Base-by-base conservation (phyloP, 164 flowering plant species). In the Amborella trichopoda region DNA sequence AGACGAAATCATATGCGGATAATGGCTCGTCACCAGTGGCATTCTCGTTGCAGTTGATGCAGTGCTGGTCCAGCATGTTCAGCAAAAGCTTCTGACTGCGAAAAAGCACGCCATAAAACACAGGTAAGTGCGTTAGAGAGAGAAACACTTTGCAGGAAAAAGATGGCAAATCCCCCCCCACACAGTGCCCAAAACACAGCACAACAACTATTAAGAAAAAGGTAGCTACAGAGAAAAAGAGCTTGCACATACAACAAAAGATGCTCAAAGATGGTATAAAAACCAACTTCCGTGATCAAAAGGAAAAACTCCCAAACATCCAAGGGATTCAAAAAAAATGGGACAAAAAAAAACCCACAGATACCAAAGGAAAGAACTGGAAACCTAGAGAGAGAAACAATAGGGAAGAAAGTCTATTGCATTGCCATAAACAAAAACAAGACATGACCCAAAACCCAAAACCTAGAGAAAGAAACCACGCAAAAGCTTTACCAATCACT, bases 31-130 rank as follows among this genome's bases (percentile, higher is more conserved):
- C 73, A 3, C 48, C 54, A 23, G 55, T 73, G 38, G 66, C 78
- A 22, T 55, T 71, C 59, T 81, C 81, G 56, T 90, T 86, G 71
- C 86, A 79, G 78, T 78, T 75, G 6, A 76, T 80, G 59, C 98
- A 90, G 78, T 83, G 94, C 62, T 78, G 81, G 82, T 86, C 95
- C 60, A 90, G 63, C 91, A 90, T 77, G 64, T 75, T 83, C 69
- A 90, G 59, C 26, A 90, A 56, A 64, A 90, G 74, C 70, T 81
- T 81, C 78, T 71, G 94, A 71, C 98, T 90, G 76, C 62, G 63
- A 21, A 52, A 46, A 37, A 9, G 19, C 11, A 38, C 38, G 21
- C n/a, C n/a, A n/a, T n/a, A n/a, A n/a, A n/a, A n/a, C n/a, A n/a
- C n/a, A n/a, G n/a, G n/a, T n/a, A n/a, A n/a, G n/a, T n/a, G n/a